Conservation (phyloP, 352 stramenopile genomes). For the Phytophthora crassamura region DNA sequence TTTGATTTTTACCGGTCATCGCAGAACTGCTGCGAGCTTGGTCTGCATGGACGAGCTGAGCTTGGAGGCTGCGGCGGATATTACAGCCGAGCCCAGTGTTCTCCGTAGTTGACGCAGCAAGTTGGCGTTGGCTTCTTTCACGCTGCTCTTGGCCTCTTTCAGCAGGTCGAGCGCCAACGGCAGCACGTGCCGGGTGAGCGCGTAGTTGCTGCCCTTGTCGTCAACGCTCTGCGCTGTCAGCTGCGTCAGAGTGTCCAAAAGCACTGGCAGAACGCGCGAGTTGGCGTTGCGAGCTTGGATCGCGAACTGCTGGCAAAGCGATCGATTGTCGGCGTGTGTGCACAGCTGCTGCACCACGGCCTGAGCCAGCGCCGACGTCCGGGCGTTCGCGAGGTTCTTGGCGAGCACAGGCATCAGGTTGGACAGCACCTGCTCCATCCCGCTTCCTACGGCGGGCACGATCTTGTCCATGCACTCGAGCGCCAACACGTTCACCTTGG, state of each 20-base stretch:
- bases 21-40: constrained; percentile 55
- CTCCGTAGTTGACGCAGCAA: constrained; percentile 45
- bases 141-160: constrained; percentile 78
- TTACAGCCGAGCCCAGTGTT: constrained; percentile 21
- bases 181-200: constrained; percentile 68
- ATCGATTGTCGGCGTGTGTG: constrained; percentile 46
- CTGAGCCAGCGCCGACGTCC: constrained; percentile 52
- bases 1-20: constrained; percentile 32
- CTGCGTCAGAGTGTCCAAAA: constrained; percentile 61
- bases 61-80: constrained; percentile 45
- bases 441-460: constrained; percentile 52
- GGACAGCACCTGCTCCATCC: constrained; percentile 66
- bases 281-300: constrained; percentile 60
- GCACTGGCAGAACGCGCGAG: constrained; percentile 56
- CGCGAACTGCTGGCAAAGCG: constrained; percentile 66
- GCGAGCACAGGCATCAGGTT: constrained; percentile 60
- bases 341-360: constrained; percentile 57
- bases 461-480: constrained; percentile 67
- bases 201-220: constrained; percentile 57
- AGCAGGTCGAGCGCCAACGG: constrained; percentile 73
- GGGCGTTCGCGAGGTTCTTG: constrained; percentile 66
- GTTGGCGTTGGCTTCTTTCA: constrained; percentile 65
- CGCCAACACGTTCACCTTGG: constrained; percentile 69
- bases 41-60: constrained; percentile 63
- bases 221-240: constrained; percentile 41